Conservation (phyloP, 2,329 filamentous ascomycete genomes). For the Talaromyces atroroseus region DNA sequence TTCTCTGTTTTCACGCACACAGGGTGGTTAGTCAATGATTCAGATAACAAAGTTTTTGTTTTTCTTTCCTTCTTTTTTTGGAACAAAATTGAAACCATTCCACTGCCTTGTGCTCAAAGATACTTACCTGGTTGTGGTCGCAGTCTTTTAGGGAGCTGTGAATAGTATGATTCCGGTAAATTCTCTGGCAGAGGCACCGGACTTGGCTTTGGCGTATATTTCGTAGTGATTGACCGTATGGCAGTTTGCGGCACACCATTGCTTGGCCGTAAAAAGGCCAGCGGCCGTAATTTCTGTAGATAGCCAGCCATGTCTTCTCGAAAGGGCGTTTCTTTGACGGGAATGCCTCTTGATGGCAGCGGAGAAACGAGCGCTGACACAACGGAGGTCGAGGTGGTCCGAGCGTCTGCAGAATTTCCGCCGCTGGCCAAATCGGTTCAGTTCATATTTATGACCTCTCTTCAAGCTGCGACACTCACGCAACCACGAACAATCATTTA, state of each 20-base stretch:
- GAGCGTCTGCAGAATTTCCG: slow-evolving; percentile 31
- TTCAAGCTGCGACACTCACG: background rate
- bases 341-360: slow-evolving; percentile 16
- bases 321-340: slow-evolving; percentile 7
- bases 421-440: slow-evolving; percentile 17
- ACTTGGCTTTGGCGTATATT: slow-evolving; percentile 40
- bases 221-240: slow-evolving; percentile 47
- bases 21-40: background rate
- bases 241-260: slow-evolving; percentile 33
- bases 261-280: slow-evolving; percentile 64
- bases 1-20: slow-evolving; percentile 23
- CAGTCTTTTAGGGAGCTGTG: slow-evolving; percentile 37
- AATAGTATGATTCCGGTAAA: slow-evolving; percentile 37
- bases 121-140: slow-evolving; percentile 34
- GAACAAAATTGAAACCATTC: background rate
- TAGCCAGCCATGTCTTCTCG: slow-evolving; percentile 52
- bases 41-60: background rate
- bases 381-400: slow-evolving; percentile 26
- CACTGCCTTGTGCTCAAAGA: background rate
- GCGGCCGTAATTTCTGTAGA: slow-evolving; percentile 56
- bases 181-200: slow-evolving; percentile 36
- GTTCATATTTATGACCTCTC: background rate
- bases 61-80: background rate
- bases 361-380: slow-evolving; percentile 14
- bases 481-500: background rate